These are phyloP conservation scores for Passiflora organensis DNA, from an alignment of 345 rosid genomes.

Conservation along the genomic window DNA sequence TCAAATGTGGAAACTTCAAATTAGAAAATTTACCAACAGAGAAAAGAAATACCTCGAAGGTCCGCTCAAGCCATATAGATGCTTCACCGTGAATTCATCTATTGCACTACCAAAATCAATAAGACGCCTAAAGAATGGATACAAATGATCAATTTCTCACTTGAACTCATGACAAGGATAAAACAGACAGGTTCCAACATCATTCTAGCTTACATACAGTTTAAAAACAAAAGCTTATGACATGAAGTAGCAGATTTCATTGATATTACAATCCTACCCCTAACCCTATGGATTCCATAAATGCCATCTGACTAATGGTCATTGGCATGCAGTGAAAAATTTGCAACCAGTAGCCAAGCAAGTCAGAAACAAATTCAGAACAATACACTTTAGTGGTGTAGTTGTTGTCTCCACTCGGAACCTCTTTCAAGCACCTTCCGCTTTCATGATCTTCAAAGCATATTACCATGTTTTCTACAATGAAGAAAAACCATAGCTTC, in stretches of 20 bases:
- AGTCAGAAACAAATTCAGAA: slow-evolving; percentile 10
- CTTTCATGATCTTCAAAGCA: slow-evolving; percentile 79
- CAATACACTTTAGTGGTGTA: slow-evolving; percentile 62
- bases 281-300: too few relatives aligned
- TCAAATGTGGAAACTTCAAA: slow-evolving; percentile 3
- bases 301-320: too few relatives aligned
- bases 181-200: too few relatives aligned
- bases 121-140: slow-evolving; percentile 53
- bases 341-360: slow-evolving; percentile 9
- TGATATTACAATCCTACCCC: too few relatives aligned
- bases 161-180: neutral
- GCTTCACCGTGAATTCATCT: slow-evolving; percentile 77
- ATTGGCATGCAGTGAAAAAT: too few relatives aligned
- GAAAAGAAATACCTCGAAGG: slow-evolving; percentile 68
- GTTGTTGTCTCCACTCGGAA: slow-evolving; percentile 50
- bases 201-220: too few relatives aligned
- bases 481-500: slow-evolving; percentile 19
- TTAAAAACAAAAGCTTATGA: neutral
- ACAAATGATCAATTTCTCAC: slow-evolving; percentile 16
- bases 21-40: slow-evolving; percentile 9
- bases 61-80: slow-evolving; percentile 71
- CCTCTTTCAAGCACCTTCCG: slow-evolving; percentile 68
- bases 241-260: slow-evolving; percentile 3
- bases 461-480: slow-evolving; percentile 86
- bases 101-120: slow-evolving; percentile 96